Evolutionary conservation across 1,284 basidiomycete species (phyloP).

Genomic region (Tilletia caries): DNA sequence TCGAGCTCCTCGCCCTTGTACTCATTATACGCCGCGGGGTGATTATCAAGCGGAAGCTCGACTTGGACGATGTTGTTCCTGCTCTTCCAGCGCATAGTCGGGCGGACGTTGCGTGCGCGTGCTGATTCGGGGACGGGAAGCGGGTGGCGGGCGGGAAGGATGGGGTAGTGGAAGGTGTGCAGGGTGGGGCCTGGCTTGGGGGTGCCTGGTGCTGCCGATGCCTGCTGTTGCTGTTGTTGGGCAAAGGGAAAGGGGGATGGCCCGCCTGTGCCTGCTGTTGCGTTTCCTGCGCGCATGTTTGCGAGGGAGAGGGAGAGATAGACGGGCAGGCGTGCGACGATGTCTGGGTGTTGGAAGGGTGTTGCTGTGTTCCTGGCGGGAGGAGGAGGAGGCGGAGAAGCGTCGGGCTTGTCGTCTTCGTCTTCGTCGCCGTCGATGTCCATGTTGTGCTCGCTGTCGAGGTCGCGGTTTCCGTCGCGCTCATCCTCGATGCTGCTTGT

Average conservation of each 20-base stretch:
- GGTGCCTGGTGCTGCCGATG: not conserved
- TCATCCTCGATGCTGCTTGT: too few species aligned
- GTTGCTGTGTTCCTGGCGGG: not conserved
- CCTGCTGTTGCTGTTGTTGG: not conserved
- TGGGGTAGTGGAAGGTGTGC: constrained; percentile 50
- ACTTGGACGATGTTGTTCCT: constrained; percentile 46
- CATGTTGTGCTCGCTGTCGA: too few species aligned
- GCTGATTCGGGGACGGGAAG: constrained; percentile 46
- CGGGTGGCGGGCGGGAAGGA: constrained; percentile 40
- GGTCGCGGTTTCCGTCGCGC: too few species aligned
- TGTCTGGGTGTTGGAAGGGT: constrained; percentile 7
- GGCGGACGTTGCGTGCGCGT: constrained; percentile 36
- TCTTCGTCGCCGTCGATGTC: too few species aligned
- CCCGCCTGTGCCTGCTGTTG: not conserved
- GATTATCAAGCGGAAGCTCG: constrained; percentile 47
- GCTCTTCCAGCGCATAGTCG: constrained; percentile 45
- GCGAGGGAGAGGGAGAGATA: constrained; percentile 44
- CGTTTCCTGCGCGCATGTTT: constrained; percentile 6
- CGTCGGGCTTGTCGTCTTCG: too few species aligned
- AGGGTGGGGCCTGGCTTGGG: constrained; percentile 23
- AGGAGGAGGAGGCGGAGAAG: too few species aligned
- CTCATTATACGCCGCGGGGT: constrained; percentile 45
- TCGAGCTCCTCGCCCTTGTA: constrained; percentile 42
- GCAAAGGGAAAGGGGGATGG: not conserved
- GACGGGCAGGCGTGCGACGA: constrained; percentile 38